Conservation (phyloP, 108 stramenopile genomes). For the Pseudonitzschia delicatissima region DNA sequence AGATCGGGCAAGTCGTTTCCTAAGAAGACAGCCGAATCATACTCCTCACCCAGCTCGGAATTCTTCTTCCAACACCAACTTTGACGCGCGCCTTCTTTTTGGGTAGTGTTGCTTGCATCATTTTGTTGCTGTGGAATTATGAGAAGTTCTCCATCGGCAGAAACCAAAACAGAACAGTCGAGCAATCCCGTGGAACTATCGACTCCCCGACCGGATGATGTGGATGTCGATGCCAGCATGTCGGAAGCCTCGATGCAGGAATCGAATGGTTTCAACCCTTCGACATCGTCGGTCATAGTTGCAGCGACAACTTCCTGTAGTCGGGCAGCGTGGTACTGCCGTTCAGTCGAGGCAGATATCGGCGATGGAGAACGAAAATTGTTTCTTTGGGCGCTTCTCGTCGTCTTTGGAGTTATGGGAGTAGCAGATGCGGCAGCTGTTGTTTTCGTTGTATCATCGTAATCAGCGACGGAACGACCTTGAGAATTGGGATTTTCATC, state of each 20-base stretch:
- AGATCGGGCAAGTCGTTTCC: conserved; percentile 52
- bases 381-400: not conserved
- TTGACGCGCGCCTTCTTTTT: not conserved
- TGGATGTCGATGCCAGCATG: conserved; percentile 42
- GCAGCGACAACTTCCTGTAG: conserved; percentile 8
- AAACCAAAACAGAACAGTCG: conserved; percentile 66
- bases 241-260: conserved; percentile 62
- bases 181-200: conserved; percentile 28
- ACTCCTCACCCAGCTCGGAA: conserved; percentile 41
- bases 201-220: conserved; percentile 13
- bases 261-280: conserved; percentile 49
- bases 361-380: not conserved
- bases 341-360: not conserved
- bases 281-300: conserved; percentile 10
- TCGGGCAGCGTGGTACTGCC: not conserved
- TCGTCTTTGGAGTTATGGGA: not conserved
- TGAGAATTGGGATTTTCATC: no score
- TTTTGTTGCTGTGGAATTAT: conserved; percentile 28
- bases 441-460: no score
- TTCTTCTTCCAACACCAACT: not conserved
- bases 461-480: no score
- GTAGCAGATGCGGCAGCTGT: not conserved
- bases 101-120: not conserved
- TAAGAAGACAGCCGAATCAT: conserved; percentile 46
- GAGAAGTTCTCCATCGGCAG: conserved; percentile 66